These are phyloP conservation scores for Aspergillus quadricinctus DNA, from an alignment of 2,329 filamentous ascomycete species.

Conservation along the genomic window DNA sequence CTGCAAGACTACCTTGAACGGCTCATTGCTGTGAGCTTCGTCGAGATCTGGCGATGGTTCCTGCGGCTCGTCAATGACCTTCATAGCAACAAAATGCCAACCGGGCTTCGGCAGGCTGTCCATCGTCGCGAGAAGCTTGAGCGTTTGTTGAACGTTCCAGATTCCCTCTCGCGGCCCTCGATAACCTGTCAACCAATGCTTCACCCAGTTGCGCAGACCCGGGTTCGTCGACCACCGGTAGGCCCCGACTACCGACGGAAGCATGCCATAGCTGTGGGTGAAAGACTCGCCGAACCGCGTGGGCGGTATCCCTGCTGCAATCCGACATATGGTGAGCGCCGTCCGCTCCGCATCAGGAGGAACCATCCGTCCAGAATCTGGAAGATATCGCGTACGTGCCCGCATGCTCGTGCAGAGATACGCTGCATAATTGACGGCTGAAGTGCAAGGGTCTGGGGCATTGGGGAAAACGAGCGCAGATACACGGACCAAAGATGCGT, in stretches of 20 bases:
- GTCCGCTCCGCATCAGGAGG: slow-evolving; percentile 9
- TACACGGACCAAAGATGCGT: slow-evolving; percentile 1
- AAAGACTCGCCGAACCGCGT: slow-evolving; percentile 8
- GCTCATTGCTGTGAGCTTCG: slow-evolving; percentile 2
- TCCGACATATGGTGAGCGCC: slow-evolving; percentile 9
- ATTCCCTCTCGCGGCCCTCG: slow-evolving; percentile 5
- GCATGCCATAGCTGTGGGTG: slow-evolving; percentile 11
- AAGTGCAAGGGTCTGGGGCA: slow-evolving; percentile 6
- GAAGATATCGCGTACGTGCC: slow-evolving; percentile 7
- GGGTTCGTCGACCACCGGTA: slow-evolving; percentile 11
- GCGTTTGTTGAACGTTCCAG: slow-evolving; percentile 7
- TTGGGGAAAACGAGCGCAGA: slow-evolving; percentile 8
- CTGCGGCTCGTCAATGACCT: slow-evolving; percentile 3
- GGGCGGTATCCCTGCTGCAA: slow-evolving; percentile 7
- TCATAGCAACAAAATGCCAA: not conserved
- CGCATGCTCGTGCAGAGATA: slow-evolving; percentile 11
- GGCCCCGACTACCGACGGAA: slow-evolving; percentile 10
- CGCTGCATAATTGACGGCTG: slow-evolving; percentile 11
- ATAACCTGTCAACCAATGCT: slow-evolving; percentile 6
- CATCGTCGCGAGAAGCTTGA: slow-evolving; percentile 4
- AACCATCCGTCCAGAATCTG: slow-evolving; percentile 1
- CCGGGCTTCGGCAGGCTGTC: not conserved
- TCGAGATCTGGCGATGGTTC: slow-evolving; percentile 1
- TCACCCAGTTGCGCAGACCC: slow-evolving; percentile 8
- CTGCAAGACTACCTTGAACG: slow-evolving; percentile 2